Evolutionary conservation across 441 rosid genomes (phyloP).

Genomic region (Populus hybrid): DNA sequence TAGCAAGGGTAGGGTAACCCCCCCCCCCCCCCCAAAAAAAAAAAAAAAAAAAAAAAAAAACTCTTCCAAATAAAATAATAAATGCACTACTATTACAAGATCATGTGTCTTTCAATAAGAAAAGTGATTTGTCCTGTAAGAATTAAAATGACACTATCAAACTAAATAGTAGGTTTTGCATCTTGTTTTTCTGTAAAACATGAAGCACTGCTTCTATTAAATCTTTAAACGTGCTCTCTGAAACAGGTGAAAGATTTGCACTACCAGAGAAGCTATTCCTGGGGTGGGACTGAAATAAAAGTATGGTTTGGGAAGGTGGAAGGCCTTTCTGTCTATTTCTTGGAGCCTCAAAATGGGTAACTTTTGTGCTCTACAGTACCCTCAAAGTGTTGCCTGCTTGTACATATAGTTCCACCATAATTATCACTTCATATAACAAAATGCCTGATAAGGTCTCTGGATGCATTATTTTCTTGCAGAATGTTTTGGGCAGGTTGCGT

Average conservation of each 20-base stretch:
- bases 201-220: background rate
- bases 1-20: too few species aligned
- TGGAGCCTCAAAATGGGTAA: conserved; percentile 96
- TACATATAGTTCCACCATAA: background rate
- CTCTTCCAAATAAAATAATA: too few species aligned
- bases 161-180: background rate
- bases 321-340: conserved; percentile 87
- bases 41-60: too few species aligned
- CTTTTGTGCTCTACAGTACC: conserved; percentile 16
- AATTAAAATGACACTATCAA: too few species aligned
- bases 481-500: conserved; percentile 67
- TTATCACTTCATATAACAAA: background rate
- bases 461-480: conserved; percentile 37
- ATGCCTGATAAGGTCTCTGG: conserved; percentile 11
- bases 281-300: conserved; percentile 89
- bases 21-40: too few species aligned
- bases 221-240: conserved; percentile 17
- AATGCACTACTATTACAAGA: background rate
- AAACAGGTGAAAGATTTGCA: conserved; percentile 78
- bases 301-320: conserved; percentile 95
- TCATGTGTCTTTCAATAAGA: background rate
- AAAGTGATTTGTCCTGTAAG: background rate
- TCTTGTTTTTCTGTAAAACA: background rate
- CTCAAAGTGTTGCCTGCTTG: background rate
- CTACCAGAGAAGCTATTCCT: conserved; percentile 63